Conservation (phyloP, 2,329 filamentous ascomycete genomes). For the Monosporascus sp. region DNA sequence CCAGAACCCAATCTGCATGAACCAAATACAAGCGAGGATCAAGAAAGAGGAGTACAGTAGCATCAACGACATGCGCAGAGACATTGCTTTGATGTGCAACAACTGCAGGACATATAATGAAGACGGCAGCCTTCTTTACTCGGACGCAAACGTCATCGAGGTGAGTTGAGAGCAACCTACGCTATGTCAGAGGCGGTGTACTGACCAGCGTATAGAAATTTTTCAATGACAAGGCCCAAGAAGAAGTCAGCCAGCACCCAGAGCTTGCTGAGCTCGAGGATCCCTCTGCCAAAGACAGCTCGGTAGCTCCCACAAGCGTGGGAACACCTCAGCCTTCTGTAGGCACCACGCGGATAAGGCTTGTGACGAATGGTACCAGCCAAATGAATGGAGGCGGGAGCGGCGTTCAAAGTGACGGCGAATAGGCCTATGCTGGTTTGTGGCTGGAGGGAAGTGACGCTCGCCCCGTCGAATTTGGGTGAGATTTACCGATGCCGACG, state of each 20-base stretch:
- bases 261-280: conserved; percentile 53
- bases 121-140: conserved; percentile 84
- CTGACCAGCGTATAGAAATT: conserved; percentile 42
- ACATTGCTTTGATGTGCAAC: conserved; percentile 77
- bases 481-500: neutral
- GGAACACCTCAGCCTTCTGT: conserved; percentile 60
- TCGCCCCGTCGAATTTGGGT: neutral
- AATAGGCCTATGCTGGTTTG: conserved; percentile 7
- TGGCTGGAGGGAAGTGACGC: conserved; percentile 1
- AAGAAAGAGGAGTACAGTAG: conserved; percentile 90
- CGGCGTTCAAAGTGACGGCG: conserved; percentile 22
- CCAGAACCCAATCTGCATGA: conserved; percentile 89
- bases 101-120: conserved; percentile 98
- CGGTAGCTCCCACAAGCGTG: conserved; percentile 46
- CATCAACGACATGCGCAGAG: conserved; percentile 72
- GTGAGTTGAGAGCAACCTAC: conserved; percentile 44
- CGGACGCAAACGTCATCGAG: conserved; percentile 90
- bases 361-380: conserved; percentile 34
- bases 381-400: conserved; percentile 17
- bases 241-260: conserved; percentile 47
- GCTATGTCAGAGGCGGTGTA: conserved; percentile 17
- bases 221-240: conserved; percentile 48
- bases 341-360: conserved; percentile 62
- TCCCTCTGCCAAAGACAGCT: conserved; percentile 33
- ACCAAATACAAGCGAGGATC: conserved; percentile 89